phyloP scores from a whole-genome alignment of 2,329 filamentous ascomycete genomes.

The Domatiomyces globalis region DNA sequence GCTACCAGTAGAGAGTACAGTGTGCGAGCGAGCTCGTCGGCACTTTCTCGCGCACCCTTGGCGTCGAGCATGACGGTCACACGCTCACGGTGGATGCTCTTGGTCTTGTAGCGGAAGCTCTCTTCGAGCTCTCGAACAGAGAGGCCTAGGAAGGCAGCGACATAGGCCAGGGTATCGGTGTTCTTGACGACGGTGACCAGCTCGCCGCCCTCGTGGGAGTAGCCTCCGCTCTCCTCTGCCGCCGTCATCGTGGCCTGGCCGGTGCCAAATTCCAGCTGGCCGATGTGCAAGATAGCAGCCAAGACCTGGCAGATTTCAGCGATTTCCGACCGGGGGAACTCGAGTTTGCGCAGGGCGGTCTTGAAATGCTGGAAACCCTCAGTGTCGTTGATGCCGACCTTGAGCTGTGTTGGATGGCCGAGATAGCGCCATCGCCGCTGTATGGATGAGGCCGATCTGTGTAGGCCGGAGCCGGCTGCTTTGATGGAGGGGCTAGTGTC shows the following conservation, averaged over 20 bases:
- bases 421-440: constrained; percentile 90
- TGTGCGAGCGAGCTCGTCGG: constrained; percentile 84
- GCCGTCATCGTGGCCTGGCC: constrained; percentile 63
- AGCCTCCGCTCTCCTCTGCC: constrained; percentile 86
- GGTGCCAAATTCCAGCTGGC: constrained; percentile 84
- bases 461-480: constrained; percentile 28
- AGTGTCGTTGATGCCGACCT: constrained; percentile 88
- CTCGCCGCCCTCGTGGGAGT: constrained; percentile 85
- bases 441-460: constrained; percentile 39
- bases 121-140: constrained; percentile 66
- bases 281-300: constrained; percentile 89
- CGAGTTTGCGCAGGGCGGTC: constrained; percentile 80
- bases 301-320: constrained; percentile 94
- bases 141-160: constrained; percentile 91
- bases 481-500: constrained; percentile 32
- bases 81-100: constrained; percentile 86
- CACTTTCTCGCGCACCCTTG: constrained; percentile 74
- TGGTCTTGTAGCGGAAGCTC: constrained; percentile 88
- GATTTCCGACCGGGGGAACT: constrained; percentile 85
- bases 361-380: constrained; percentile 98
- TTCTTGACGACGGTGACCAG: constrained; percentile 80
- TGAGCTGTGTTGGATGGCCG: constrained; percentile 89
- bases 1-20: constrained; percentile 88
- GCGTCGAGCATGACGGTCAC: constrained; percentile 98
- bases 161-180: constrained; percentile 69